Evolutionary conservation across 306 rosid genomes (phyloP), one percentile per base, ranked within the genome.

Genomic region (Gynostemma pentaphyllum): DNA sequence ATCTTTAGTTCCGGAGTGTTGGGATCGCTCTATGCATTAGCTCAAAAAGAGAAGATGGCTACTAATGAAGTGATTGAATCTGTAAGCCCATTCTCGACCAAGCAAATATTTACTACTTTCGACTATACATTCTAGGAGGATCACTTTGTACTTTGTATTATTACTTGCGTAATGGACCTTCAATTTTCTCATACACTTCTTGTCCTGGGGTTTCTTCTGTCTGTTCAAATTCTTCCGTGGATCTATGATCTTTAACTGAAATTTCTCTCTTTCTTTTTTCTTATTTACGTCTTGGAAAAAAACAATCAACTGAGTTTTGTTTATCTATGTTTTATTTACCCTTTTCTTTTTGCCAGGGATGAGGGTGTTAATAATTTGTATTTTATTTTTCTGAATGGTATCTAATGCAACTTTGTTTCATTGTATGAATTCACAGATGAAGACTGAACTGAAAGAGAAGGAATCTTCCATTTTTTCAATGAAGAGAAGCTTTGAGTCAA

Each of bases 21-120:
- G 22, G 95, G 86, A 51, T 95, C 97, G 7, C 69, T 90, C 52
- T 90, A 77, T 67, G 81, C 83, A 22, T 68, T 76, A 47, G 72
- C 83, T 77, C 79, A 60, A 79, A 79, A 80, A 66, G 96, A 88
- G 74, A 86, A 75, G 75, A 59, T 55, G 19, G 34, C 78, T 10
- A 66, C 85, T 39, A 54, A 59, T 47, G 82, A 79, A 68, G 72
- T 71, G 21, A 69, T 88, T 45, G 95, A 92, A 71, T 76, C 90
- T 60, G 97, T 86, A 82, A 90, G 95, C 62, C 68, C 64, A 40
- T 69, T 24, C 41, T 56, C 7, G n/a, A 51, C 72, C 15, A 44
- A 67, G 59, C 41, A 45, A 27, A 45, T 28, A 13, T 41, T 26
- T 36, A 29, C 50, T 62, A 70, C 69, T 66, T 49, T 32, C 36